Evolutionary conservation across 2,329 filamentous ascomycete genomes (phyloP).

Genomic region (Hirsutella minnesotensis): DNA sequence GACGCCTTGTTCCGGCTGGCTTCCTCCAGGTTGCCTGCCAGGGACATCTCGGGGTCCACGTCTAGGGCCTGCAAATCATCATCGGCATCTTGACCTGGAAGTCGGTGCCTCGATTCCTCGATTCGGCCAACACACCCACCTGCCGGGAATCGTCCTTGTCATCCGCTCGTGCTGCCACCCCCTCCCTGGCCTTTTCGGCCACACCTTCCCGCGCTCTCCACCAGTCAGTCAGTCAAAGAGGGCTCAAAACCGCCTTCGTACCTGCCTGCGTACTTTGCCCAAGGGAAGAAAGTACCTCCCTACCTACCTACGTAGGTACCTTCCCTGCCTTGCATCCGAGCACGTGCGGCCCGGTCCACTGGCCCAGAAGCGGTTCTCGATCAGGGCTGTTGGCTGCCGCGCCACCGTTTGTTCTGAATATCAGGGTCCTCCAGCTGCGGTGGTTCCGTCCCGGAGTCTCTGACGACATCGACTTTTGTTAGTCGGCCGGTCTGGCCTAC

Average conservation of each 20-base stretch:
- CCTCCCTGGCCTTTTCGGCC: neutral
- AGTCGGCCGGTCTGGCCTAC: neutral
- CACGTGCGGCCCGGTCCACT: constrained; percentile 1
- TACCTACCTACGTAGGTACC: too few relatives aligned
- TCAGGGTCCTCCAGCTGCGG: neutral
- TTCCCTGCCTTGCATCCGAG: neutral
- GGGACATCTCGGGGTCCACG: neutral
- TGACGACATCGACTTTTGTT: constrained; percentile 5
- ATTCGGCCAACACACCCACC: neutral
- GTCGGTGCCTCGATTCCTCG: neutral
- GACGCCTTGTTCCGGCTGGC: too few relatives aligned
- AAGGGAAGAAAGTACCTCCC: too few relatives aligned
- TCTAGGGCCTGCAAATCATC: neutral
- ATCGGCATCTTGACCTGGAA: neutral
- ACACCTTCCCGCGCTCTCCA: neutral
- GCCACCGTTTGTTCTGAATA: neutral
- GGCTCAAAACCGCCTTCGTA: too few relatives aligned
- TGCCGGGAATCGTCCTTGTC: neutral
- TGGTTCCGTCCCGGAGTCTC: neutral
- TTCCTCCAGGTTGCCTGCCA: too few relatives aligned
- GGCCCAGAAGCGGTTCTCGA: neutral
- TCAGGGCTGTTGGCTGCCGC: neutral
- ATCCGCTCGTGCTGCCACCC: neutral
- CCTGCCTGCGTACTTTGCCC: too few relatives aligned
- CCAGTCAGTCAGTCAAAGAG: too few relatives aligned